Evolutionary conservation across 257 asterid genomes (phyloP).

Genomic region (Nicotiana noctiflora): DNA sequence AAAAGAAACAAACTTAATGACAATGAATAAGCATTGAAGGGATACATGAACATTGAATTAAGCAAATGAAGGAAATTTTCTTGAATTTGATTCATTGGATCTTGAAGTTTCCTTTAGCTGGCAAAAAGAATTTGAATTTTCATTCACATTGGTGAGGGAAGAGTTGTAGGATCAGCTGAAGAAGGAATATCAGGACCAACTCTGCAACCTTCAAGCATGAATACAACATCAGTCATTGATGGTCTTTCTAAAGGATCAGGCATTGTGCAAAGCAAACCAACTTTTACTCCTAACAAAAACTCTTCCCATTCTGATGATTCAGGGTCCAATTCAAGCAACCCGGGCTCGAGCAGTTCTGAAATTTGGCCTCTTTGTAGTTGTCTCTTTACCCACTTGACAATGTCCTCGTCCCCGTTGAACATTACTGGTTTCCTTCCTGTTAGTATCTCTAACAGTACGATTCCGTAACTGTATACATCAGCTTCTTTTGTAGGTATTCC

Average conservation of each 20-base stretch:
- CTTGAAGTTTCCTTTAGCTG: constrained; percentile 67
- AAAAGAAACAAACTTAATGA: background rate
- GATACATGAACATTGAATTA: background rate
- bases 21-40: background rate
- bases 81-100: constrained; percentile 49
- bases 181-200: constrained; percentile 60
- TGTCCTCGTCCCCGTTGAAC: constrained; percentile 62
- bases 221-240: constrained; percentile 58
- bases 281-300: constrained; percentile 66
- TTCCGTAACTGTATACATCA: constrained; percentile 67
- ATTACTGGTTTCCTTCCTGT: constrained; percentile 62
- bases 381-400: constrained; percentile 69
- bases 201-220: constrained; percentile 79
- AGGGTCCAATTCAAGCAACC: constrained; percentile 67
- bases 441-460: constrained; percentile 52
- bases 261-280: constrained; percentile 68
- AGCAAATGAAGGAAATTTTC: background rate
- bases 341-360: constrained; percentile 61
- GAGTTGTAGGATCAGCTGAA: constrained; percentile 62
- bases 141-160: constrained; percentile 48
- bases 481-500: constrained; percentile 41
- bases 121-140: constrained; percentile 67
- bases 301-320: constrained; percentile 86
- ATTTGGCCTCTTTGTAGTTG: constrained; percentile 72
- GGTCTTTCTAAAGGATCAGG: constrained; percentile 65